Evolutionary conservation across 331 rosid species (phyloP).

Genomic region (Cucumis variabilis): DNA sequence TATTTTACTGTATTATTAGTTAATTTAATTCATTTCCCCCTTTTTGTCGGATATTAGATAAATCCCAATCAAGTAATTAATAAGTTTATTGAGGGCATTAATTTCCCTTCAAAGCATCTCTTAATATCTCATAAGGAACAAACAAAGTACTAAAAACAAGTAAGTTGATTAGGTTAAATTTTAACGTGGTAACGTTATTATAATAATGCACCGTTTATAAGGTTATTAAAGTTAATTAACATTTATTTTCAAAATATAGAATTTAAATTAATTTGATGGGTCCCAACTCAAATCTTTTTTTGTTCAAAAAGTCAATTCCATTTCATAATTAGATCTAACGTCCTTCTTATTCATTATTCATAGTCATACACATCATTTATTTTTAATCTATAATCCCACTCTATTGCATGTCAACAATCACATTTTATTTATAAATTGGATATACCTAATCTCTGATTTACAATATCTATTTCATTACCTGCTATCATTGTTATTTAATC

Average conservation of each 20-base stretch:
- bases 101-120: not conserved
- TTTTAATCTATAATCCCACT: not conserved
- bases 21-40: no score
- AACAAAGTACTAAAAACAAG: not conserved
- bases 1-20: not conserved
- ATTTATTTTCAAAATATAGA: not conserved
- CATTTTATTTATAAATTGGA: not conserved
- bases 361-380: not conserved
- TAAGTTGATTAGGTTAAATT: constrained; percentile 1
- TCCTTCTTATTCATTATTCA: not conserved
- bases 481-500: no score
- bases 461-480: not conserved
- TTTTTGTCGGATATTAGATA: no score
- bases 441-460: not conserved
- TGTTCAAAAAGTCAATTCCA: not conserved
- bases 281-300: not conserved
- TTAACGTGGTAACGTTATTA: not conserved
- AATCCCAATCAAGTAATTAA: not conserved
- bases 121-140: not conserved
- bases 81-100: not conserved
- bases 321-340: not conserved
- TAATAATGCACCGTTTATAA: not conserved
- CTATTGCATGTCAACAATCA: not conserved
- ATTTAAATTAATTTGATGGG: constrained; percentile 22
- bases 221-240: not conserved